Evolutionary conservation across 148 eudicot species (phyloP), one percentile per base, ranked within the genome.

Genomic region (Limonium bicolor): DNA sequence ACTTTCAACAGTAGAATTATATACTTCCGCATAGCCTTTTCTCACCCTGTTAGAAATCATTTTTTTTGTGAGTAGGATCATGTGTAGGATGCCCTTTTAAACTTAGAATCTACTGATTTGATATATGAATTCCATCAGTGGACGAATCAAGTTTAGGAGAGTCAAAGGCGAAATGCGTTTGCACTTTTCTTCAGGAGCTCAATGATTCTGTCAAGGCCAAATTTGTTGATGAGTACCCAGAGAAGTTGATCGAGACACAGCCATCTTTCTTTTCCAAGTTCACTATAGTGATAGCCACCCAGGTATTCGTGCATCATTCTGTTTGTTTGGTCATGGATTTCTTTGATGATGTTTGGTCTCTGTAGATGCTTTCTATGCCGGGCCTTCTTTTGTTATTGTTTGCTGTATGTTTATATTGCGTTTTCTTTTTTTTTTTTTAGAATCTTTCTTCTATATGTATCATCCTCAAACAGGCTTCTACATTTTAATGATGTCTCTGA

Each of bases 161-260:
- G 59, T 74, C 96, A 36, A 88, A 80, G 75, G 94, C 97, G 49
- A 88, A 88, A 61, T 74, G 73, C n/a, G n/a, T 80, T 5, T 88
- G 94, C 41, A 33, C 92, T 24, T 80, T 83, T 64, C 79, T 88
- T 48, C 94, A 88, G 63, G 97, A 88, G 77, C 70, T 88, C 44
- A 88, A 88, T 74, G 97, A 83, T 62, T 94, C 97, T 35, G 94
- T 88, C 20, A 80, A 83, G 36, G 94, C 97, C 41, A 88, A 68
- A 60, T 88, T 88, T 41, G 69, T 88, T 24, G 97, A 83, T 56
- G 97, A 83, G 46, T 29, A 70, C 60, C 97, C 97, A 0, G 71
- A 72, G 42, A 60, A 66, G 51, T 64, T 88, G 41, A 88, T 88
- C 41, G 83, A 83, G 58, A 67, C 71, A 16, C 77, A 80, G 47